Percentiles rank a stretch among this genome's conserved stretches.
Evolutionary conservation across 2,329 filamentous ascomycete species (phyloP).

Genomic region (Pseudogymnoascus sp.): DNA sequence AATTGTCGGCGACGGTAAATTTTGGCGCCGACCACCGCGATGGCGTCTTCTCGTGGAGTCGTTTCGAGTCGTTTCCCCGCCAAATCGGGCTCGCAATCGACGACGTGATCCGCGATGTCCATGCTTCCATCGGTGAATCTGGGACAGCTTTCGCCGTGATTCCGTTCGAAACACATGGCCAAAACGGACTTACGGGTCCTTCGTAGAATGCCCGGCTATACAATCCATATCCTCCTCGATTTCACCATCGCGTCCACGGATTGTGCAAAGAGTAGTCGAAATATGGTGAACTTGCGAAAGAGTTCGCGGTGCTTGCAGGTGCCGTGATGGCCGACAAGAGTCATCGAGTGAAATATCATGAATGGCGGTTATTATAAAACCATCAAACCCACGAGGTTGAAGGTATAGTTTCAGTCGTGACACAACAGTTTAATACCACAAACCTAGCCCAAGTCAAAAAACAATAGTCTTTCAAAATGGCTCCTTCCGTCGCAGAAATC

Average conservation of each 20-base stretch:
- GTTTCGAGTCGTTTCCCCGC: no score
- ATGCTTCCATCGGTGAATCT: background rate
- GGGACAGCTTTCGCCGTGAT: background rate
- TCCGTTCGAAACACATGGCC: background rate
- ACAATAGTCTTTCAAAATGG: background rate
- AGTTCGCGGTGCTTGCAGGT: background rate
- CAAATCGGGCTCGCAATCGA: background rate
- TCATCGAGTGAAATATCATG: background rate
- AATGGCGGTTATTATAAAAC: background rate
- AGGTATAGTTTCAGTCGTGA: background rate
- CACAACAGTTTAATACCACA: background rate
- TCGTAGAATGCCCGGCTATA: background rate
- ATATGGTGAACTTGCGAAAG: background rate
- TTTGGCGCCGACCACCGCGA: background rate
- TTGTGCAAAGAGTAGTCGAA: background rate
- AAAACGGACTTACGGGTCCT: background rate
- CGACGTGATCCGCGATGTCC: slow-evolving; percentile 2
- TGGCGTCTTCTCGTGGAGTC: background rate
- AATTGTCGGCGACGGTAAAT: background rate
- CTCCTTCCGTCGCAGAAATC: slow-evolving; percentile 4
- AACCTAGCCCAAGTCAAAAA: background rate
- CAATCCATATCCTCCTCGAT: background rate
- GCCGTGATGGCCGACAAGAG: slow-evolving; percentile 1
- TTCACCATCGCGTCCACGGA: background rate
- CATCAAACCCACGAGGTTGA: background rate